Conservation (phyloP, 306 rosid species). For the Pterocarpus santalinus region DNA sequence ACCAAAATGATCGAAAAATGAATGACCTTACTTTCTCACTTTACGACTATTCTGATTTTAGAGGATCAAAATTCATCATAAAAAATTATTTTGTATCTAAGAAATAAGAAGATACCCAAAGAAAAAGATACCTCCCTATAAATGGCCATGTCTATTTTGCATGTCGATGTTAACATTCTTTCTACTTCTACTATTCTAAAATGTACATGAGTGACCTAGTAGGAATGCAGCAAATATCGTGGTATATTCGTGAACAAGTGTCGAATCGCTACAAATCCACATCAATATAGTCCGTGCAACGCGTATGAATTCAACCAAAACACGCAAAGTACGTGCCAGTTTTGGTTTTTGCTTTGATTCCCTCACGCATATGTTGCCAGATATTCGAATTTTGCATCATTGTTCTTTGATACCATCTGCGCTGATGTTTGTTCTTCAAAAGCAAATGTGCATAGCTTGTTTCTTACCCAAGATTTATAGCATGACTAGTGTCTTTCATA, state of each 20-base stretch:
- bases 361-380: slow-evolving; percentile 33
- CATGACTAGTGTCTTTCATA: slow-evolving; percentile 7
- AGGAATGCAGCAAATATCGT: too few species aligned
- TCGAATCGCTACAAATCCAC: slow-evolving; percentile 8
- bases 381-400: slow-evolving; percentile 15
- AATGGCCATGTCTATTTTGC: too few species aligned
- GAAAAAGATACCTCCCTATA: too few species aligned
- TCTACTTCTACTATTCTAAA: too few species aligned
- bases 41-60: too few species aligned
- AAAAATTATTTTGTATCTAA: too few species aligned
- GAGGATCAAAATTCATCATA: too few species aligned
- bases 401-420: slow-evolving; percentile 28
- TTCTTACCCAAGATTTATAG: slow-evolving; percentile 5
- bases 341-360: slow-evolving; percentile 2
- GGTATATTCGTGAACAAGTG: not conserved
- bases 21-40: too few species aligned
- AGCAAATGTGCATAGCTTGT: slow-evolving; percentile 9
- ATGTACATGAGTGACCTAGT: too few species aligned
- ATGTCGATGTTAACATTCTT: too few species aligned
- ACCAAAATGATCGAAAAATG: too few species aligned
- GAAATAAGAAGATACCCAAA: too few species aligned
- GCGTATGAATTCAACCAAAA: slow-evolving; percentile 17
- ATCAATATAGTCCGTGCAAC: slow-evolving; percentile 8
- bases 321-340: slow-evolving; percentile 6
- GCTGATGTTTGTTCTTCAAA: slow-evolving; percentile 22